Conservation (phyloP, 78 protist species). For the Corallochytrium limacisporum region DNA sequence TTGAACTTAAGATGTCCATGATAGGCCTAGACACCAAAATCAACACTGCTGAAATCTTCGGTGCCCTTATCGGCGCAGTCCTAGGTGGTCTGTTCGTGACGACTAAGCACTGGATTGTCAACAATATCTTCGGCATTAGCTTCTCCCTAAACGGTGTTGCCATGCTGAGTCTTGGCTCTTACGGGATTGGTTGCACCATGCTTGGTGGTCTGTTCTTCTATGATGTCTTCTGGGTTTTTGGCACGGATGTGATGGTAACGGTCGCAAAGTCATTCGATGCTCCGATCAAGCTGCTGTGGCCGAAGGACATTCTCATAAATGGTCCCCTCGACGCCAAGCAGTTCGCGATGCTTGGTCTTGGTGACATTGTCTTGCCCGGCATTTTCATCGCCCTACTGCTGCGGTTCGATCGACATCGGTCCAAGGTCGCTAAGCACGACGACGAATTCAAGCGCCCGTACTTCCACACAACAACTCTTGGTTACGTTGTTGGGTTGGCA, state of each 20-base stretch:
- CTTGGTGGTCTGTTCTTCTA: conserved; percentile 68
- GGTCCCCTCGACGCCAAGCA: neutral
- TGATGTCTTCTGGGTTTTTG: conserved; percentile 85
- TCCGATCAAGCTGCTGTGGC: conserved; percentile 80
- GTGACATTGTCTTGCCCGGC: conserved; percentile 87
- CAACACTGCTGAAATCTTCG: neutral
- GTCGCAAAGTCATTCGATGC: conserved; percentile 82
- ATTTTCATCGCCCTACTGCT: conserved; percentile 52
- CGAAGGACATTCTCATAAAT: conserved; percentile 40
- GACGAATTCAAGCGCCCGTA: neutral
- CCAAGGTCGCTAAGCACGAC: neutral
- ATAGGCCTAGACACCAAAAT: neutral
- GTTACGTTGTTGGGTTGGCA: conserved; percentile 56
- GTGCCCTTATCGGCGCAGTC: neutral
- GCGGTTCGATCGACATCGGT: conserved; percentile 42
- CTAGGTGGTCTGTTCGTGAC: conserved; percentile 3
- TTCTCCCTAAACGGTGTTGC: conserved; percentile 44
- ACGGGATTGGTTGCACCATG: neutral
- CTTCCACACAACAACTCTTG: conserved; percentile 1
- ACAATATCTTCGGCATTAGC: conserved; percentile 63
- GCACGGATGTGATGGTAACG: conserved; percentile 24
- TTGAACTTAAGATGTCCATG: neutral
- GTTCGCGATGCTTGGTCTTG: conserved; percentile 85
- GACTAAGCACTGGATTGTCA: conserved; percentile 70
- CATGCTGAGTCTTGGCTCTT: neutral